Evolutionary conservation across 176 grass and related monocot species (phyloP).

Genomic region (Neostapfia colusana): DNA sequence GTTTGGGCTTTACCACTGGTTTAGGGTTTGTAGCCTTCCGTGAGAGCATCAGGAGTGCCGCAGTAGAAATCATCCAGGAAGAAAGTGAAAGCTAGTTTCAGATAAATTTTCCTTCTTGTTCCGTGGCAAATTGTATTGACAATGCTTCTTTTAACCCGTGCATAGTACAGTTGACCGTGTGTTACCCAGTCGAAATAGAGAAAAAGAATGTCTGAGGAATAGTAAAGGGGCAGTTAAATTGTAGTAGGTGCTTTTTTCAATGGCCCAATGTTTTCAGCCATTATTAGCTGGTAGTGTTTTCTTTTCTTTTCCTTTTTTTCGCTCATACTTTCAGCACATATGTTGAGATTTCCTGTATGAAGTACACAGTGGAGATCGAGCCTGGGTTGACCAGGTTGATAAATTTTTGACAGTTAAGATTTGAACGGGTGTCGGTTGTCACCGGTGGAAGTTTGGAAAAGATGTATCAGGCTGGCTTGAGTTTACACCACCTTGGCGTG

Average conservation of each 20-base stretch:
- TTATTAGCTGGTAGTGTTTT: not conserved
- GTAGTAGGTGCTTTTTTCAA: constrained; percentile 5
- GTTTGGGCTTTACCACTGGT: constrained; percentile 45
- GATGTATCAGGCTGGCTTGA: no score
- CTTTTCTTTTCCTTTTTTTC: not conserved
- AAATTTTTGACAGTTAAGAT: not conserved
- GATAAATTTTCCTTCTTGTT: not conserved
- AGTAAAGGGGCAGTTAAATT: constrained; percentile 6
- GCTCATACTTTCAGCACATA: not conserved
- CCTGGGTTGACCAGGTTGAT: not conserved
- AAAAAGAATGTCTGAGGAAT: constrained; percentile 9
- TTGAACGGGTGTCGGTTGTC: no score
- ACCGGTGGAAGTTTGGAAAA: no score
- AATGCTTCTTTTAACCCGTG: no score
- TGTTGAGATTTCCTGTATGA: not conserved
- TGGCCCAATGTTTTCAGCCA: not conserved
- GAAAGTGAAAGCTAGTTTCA: constrained; percentile 48
- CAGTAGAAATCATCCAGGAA: constrained; percentile 71
- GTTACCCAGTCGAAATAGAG: not conserved
- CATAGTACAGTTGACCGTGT: not conserved
- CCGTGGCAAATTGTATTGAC: no score
- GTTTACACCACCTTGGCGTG: no score
- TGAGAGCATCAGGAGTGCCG: constrained; percentile 59
- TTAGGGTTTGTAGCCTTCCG: constrained; percentile 82
- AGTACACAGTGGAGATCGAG: not conserved